phyloP scores from a whole-genome alignment of 225 moss, liverwort and hornwort genomes.

The Pleurozium schreberi region DNA sequence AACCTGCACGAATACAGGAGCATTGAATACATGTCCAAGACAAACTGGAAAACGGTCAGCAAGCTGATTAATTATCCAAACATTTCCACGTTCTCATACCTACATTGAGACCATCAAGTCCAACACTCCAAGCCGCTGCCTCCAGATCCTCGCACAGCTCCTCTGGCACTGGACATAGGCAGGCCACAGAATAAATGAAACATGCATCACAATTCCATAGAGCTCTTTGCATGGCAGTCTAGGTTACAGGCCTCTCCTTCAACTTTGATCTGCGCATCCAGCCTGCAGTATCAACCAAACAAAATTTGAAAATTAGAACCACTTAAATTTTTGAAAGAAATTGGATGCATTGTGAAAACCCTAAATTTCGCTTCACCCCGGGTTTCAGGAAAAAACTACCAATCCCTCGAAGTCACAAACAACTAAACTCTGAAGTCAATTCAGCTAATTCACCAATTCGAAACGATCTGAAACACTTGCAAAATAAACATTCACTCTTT shows the following conservation, averaged over 20 bases:
- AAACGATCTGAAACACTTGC: not conserved
- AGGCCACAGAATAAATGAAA: not conserved
- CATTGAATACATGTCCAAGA: not conserved
- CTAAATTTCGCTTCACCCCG: not conserved
- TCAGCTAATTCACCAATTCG: not conserved
- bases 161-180: slow-evolving; percentile 11
- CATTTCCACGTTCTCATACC: slow-evolving; percentile 20
- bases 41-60: not conserved
- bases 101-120: slow-evolving; percentile 34
- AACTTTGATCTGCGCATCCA: not conserved
- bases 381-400: not conserved
- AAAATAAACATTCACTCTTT: not conserved
- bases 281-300: not conserved
- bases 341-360: not conserved
- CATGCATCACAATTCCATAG: not conserved
- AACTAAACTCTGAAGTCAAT: not conserved
- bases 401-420: not conserved
- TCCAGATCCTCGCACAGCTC: slow-evolving; percentile 24
- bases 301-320: not conserved
- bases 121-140: slow-evolving; percentile 24
- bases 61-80: not conserved
- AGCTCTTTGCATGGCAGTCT: not conserved
- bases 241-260: not conserved
- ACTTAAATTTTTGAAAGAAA: not conserved
- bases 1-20: slow-evolving; percentile 5